phyloP scores from a whole-genome alignment of 2,329 filamentous ascomycete genomes.

The Phyllosticta paracitricarpa region DNA sequence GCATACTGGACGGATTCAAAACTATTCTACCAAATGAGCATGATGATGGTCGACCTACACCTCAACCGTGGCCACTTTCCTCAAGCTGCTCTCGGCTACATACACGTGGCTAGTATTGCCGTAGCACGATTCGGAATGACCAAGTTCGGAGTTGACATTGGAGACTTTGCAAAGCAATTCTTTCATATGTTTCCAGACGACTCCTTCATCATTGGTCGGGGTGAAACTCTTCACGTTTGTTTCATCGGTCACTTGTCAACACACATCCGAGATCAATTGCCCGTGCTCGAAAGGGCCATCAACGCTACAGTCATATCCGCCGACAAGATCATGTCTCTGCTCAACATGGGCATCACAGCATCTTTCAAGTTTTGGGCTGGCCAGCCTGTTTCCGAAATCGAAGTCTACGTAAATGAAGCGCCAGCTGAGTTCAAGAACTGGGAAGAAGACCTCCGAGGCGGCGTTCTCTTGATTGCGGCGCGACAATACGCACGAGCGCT shows the following conservation, averaged over 20 bases:
- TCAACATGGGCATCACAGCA: conserved; percentile 59
- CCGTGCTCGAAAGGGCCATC: conserved; percentile 54
- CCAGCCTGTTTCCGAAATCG: conserved; percentile 58
- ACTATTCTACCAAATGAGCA: conserved; percentile 60
- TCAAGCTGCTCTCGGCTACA: conserved; percentile 58
- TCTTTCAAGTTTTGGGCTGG: conserved; percentile 60
- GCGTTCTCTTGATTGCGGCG: conserved; percentile 55
- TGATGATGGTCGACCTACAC: conserved; percentile 58
- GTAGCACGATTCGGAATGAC: conserved; percentile 62
- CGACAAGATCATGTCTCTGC: conserved; percentile 60
- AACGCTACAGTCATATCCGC: conserved; percentile 58
- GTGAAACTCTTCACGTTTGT: conserved; percentile 57
- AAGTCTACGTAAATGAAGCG: conserved; percentile 60
- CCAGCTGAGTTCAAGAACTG: conserved; percentile 65
- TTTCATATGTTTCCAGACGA: conserved; percentile 53
- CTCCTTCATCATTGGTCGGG: conserved; percentile 55
- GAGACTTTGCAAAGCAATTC: conserved; percentile 52
- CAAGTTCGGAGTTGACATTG: conserved; percentile 56
- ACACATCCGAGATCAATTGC: conserved; percentile 48
- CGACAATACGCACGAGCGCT: conserved; percentile 59
- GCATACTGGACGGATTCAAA: conserved; percentile 65
- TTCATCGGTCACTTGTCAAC: conserved; percentile 62
- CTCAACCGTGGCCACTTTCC: conserved; percentile 55
- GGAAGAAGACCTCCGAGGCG: conserved; percentile 61
- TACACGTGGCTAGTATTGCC: conserved; percentile 58